Percentiles rank a stretch among this genome's conserved stretches.
Evolutionary conservation across 2,329 filamentous ascomycete species (phyloP).

Genomic region (Neonectria ditissima): DNA sequence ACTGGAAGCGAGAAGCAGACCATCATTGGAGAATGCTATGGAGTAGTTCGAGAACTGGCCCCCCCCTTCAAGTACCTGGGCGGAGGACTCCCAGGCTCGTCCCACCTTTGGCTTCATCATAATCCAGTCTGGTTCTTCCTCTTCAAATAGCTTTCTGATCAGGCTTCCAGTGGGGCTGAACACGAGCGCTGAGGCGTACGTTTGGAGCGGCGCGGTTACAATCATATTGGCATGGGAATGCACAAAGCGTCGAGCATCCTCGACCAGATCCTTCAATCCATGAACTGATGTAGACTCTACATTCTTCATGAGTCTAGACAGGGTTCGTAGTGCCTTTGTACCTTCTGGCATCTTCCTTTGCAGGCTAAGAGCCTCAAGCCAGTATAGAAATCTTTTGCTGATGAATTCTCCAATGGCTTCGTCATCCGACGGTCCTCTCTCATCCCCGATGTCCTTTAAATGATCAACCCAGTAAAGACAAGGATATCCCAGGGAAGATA

Average conservation of each 20-base stretch:
- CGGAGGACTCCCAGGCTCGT: too few relatives aligned
- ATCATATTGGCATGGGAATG: neutral
- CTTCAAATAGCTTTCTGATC: too few relatives aligned
- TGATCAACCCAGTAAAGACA: constrained; percentile 42
- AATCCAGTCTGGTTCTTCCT: too few relatives aligned
- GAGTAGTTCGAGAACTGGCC: too few relatives aligned
- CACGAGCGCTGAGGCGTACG: too few relatives aligned
- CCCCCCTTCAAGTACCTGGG: too few relatives aligned
- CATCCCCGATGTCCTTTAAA: constrained; percentile 1
- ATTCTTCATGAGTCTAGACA: neutral
- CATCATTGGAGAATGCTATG: too few relatives aligned
- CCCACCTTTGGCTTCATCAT: too few relatives aligned
- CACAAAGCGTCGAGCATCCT: constrained; percentile 17
- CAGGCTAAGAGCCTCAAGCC: constrained; percentile 57
- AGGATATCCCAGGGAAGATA: constrained; percentile 32
- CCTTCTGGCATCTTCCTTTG: constrained; percentile 34
- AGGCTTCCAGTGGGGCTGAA: too few relatives aligned
- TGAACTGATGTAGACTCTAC: neutral
- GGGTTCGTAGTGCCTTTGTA: neutral
- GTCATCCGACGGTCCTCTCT: neutral
- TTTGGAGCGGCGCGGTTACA: neutral
- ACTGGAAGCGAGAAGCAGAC: too few relatives aligned
- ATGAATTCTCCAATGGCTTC: constrained; percentile 1
- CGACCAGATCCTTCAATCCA: neutral
- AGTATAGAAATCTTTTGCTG: constrained; percentile 47